Evolutionary conservation across 352 stramenopile species (phyloP).

Genomic region (Globisporangium splendens): DNA sequence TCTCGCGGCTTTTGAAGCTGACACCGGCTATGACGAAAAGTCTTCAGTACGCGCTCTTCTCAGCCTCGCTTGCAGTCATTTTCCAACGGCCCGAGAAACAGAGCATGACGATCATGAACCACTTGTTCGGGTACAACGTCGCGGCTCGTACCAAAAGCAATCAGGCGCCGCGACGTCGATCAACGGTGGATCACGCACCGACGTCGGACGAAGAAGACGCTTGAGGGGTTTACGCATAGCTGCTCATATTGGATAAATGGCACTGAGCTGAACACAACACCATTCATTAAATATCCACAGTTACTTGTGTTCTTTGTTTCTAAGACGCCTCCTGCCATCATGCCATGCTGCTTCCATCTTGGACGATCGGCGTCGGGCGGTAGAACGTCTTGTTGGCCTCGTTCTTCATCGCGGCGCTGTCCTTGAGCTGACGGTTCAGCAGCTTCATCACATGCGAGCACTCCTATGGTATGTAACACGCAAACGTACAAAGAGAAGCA

Average conservation of each 20-base stretch:
- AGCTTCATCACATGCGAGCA: conserved; percentile 68
- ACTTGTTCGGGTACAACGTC: conserved; percentile 50
- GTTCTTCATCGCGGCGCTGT: conserved; percentile 43
- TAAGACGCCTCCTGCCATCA: no score
- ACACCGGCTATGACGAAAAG: conserved; percentile 16
- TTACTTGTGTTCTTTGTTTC: no score
- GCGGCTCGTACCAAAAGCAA: no score
- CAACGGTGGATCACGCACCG: no score
- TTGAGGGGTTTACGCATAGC: no score
- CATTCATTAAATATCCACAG: no score
- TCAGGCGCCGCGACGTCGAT: no score
- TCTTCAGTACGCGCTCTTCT: conserved; percentile 39
- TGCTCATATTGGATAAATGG: no score
- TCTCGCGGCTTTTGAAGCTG: conserved; percentile 19
- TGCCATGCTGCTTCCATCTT: conserved; percentile 6
- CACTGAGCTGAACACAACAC: no score
- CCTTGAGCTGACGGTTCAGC: conserved; percentile 61
- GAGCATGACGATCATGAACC: conserved; percentile 40
- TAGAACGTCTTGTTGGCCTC: conserved; percentile 27
- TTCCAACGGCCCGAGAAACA: conserved; percentile 41
- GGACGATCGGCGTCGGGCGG: conserved; percentile 16
- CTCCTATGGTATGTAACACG: no score
- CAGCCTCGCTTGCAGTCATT: conserved; percentile 36
- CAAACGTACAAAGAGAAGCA: no score
- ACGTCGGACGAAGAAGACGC: no score